phyloP scores from a whole-genome alignment of 208 protist species.

The Crithidia expoeki region DNA sequence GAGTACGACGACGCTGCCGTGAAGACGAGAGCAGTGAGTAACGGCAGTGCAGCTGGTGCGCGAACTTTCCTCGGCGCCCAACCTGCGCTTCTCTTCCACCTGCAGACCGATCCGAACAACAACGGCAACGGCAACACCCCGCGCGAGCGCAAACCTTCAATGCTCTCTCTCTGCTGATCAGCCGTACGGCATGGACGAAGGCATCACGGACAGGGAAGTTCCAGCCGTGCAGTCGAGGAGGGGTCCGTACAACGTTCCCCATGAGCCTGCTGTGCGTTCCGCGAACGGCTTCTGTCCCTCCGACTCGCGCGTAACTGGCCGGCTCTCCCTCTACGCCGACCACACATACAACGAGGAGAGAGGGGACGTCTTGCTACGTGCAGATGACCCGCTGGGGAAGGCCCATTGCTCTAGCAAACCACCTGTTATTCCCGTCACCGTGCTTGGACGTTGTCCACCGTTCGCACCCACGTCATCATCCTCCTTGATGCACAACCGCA shows the following conservation, averaged over 20 bases:
- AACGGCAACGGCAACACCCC: neutral
- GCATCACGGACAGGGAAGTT: neutral
- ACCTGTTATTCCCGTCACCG: neutral
- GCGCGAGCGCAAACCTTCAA: slow-evolving; percentile 1
- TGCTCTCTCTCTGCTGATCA: slow-evolving; percentile 11
- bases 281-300: neutral
- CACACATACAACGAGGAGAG: neutral
- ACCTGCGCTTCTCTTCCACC: slow-evolving; percentile 21
- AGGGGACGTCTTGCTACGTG: neutral
- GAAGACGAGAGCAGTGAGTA: neutral
- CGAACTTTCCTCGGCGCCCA: slow-evolving; percentile 27
- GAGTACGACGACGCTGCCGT: slow-evolving; percentile 52
- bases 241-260: neutral
- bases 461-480: neutral
- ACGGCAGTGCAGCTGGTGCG: neutral
- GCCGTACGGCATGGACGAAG: neutral
- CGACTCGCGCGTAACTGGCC: neutral
- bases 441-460: slow-evolving; percentile 11
- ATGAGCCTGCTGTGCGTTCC: neutral
- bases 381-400: neutral
- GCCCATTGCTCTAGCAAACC: too few species aligned
- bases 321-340: neutral
- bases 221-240: neutral
- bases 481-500: neutral
- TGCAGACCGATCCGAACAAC: neutral